Conservation (phyloP, 2,329 filamentous ascomycete species). For the Endocalyx cinctus region DNA sequence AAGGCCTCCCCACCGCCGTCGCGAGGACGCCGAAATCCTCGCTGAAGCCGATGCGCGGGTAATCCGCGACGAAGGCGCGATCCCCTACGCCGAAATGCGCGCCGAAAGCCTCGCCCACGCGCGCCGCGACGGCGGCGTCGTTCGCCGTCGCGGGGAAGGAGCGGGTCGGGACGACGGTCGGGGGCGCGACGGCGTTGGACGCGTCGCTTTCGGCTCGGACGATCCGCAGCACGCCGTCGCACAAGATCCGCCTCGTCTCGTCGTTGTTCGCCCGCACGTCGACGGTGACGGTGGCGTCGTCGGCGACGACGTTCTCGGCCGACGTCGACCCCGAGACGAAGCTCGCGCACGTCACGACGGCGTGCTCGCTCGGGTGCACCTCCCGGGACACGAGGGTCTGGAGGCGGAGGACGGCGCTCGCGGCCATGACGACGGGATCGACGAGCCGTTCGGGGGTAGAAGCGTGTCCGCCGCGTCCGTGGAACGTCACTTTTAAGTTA, state of each 20-base stretch:
- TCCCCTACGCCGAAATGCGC: too few relatives aligned
- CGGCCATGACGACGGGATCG: constrained; percentile 43
- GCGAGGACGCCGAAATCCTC: too few relatives aligned
- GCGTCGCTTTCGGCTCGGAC: constrained; percentile 52
- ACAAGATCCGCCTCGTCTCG: constrained; percentile 28
- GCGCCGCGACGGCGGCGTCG: too few relatives aligned
- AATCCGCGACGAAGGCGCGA: too few relatives aligned
- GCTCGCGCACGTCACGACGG: constrained; percentile 40
- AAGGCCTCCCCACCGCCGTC: too few relatives aligned
- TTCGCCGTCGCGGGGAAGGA: too few relatives aligned
- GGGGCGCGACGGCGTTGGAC: too few relatives aligned
- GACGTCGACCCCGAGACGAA: constrained; percentile 37
- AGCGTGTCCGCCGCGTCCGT: constrained; percentile 39
- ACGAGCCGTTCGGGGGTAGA: constrained; percentile 36
- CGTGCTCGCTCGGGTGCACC: constrained; percentile 29
- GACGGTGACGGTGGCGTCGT: constrained; percentile 34
- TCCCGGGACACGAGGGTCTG: constrained; percentile 29
- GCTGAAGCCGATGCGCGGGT: too few relatives aligned
- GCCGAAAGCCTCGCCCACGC: too few relatives aligned
- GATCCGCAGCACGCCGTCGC: constrained; percentile 33
- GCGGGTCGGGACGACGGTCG: too few relatives aligned
- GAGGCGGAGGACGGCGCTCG: constrained; percentile 32
- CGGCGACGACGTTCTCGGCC: constrained; percentile 41
- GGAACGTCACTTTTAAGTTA: constrained; percentile 22
- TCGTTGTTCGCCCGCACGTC: constrained; percentile 31